Conservation (phyloP, 352 stramenopile genomes). For the Phytophthora crassamura region DNA sequence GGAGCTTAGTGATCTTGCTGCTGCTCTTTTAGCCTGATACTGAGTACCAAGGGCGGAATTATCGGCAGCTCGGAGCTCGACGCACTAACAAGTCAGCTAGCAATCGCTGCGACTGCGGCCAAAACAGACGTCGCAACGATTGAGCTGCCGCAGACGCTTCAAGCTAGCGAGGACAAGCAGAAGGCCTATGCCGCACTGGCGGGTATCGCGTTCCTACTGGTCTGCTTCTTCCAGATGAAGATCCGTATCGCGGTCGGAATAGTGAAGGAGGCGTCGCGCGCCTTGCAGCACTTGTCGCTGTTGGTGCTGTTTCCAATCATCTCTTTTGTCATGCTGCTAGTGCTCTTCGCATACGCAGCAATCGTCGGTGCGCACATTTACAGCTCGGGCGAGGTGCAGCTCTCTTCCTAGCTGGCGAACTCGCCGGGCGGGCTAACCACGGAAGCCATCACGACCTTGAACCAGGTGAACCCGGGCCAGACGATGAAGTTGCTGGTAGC, state of each 20-base stretch:
- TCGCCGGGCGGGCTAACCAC: constrained; percentile 17
- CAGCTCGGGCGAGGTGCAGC: constrained; percentile 54
- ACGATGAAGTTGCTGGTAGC: constrained; percentile 75
- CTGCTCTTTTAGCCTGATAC: constrained; percentile 74
- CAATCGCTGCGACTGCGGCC: constrained; percentile 38
- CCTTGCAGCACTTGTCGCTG: constrained; percentile 64
- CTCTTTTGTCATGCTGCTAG: constrained; percentile 67
- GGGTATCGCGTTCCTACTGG: constrained; percentile 71
- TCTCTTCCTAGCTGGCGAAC: constrained; percentile 43
- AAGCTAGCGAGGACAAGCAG: constrained; percentile 62
- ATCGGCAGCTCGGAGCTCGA: constrained; percentile 58
- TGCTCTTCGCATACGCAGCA: constrained; percentile 68
- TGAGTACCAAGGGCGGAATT: constrained; percentile 79
- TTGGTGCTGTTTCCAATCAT: constrained; percentile 73
- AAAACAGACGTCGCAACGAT: constrained; percentile 35
- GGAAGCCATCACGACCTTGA: constrained; percentile 35
- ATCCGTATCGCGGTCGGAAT: constrained; percentile 79
- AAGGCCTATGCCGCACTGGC: constrained; percentile 64
- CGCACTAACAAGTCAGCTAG: constrained; percentile 48
- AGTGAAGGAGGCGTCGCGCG: constrained; percentile 78
- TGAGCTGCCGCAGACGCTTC: constrained; percentile 58
- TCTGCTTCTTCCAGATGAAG: constrained; percentile 88
- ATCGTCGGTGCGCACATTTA: constrained; percentile 77
- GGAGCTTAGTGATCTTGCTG: constrained; percentile 68
- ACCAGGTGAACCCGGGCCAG: constrained; percentile 54